Conservation (phyloP, 352 stramenopile species). For the Pythium monospermum region DNA sequence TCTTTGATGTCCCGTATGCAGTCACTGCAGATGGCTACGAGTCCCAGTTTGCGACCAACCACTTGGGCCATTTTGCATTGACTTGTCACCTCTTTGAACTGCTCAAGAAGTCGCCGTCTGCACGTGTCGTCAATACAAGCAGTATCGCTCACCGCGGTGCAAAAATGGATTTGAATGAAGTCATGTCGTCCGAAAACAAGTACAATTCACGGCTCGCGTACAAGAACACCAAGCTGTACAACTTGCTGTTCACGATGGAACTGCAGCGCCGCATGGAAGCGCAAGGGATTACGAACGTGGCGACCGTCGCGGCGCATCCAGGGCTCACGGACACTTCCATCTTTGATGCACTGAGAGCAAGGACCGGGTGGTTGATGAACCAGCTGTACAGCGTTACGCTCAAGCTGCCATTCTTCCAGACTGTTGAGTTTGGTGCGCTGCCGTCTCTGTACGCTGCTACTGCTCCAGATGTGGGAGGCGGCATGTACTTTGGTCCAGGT, state of each 20-base stretch:
- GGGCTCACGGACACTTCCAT: conserved; percentile 31
- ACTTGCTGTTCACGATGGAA: conserved; percentile 43
- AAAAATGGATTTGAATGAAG: conserved; percentile 23
- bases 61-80: conserved; percentile 27
- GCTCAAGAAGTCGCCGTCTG: conserved; percentile 9
- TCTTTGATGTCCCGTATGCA: conserved; percentile 7
- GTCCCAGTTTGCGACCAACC: conserved; percentile 15
- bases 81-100: conserved; percentile 20
- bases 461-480: conserved; percentile 10
- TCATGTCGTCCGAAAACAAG: conserved; percentile 34
- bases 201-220: conserved; percentile 24
- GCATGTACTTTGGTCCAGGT: conserved; percentile 21
- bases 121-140: conserved; percentile 25
- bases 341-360: conserved; percentile 1
- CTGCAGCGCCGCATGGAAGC: conserved; percentile 28
- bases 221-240: conserved; percentile 42
- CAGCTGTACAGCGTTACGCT: conserved; percentile 18
- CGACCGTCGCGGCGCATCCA: conserved; percentile 26
- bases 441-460: conserved; percentile 39
- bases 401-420: conserved; percentile 22
- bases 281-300: conserved; percentile 20
- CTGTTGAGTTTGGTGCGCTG: conserved; percentile 29
- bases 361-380: conserved; percentile 23
- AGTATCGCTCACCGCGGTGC: conserved; percentile 40
- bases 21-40: conserved; percentile 9